These are phyloP conservation scores for Prunella vulgaris DNA, from an alignment of 257 asterid genomes.

Conservation along the genomic window DNA sequence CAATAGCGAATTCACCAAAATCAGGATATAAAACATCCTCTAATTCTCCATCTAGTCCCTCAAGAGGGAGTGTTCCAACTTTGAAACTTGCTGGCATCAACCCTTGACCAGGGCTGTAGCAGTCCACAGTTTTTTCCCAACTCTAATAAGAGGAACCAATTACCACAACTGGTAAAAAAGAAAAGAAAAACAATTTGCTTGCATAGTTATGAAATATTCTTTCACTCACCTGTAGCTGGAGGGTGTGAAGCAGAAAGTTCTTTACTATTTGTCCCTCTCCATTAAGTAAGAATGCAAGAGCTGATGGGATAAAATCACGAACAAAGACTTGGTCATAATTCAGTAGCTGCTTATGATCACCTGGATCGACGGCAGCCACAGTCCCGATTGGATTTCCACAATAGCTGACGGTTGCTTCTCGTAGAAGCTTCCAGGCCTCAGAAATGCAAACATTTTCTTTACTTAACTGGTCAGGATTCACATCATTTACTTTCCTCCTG, in stretches of 20 bases:
- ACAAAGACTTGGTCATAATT: slow-evolving; percentile 79
- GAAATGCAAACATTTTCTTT: slow-evolving; percentile 31
- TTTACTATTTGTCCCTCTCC: slow-evolving; percentile 71
- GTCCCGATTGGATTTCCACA: slow-evolving; percentile 78
- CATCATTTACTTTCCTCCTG: slow-evolving; percentile 19
- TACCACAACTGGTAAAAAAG: background rate
- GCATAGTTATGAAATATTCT: no score
- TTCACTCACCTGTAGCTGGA: slow-evolving; percentile 67
- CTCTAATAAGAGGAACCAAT: slow-evolving; percentile 37
- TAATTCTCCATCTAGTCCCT: slow-evolving; percentile 52
- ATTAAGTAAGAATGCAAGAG: slow-evolving; percentile 77
- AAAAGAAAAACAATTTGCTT: no score
- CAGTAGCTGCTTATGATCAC: slow-evolving; percentile 52
- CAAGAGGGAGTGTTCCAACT: slow-evolving; percentile 52
- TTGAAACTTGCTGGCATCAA: slow-evolving; percentile 87
- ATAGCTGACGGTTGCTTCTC: slow-evolving; percentile 53
- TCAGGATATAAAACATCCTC: slow-evolving; percentile 77
- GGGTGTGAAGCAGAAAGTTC: slow-evolving; percentile 75
- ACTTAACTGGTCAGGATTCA: slow-evolving; percentile 17
- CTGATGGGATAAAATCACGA: slow-evolving; percentile 81
- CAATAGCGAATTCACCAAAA: slow-evolving; percentile 84
- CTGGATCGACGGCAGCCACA: slow-evolving; percentile 67
- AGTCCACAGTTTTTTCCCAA: slow-evolving; percentile 84
- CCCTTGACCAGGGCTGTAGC: slow-evolving; percentile 80
- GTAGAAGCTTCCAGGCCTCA: slow-evolving; percentile 71